Base-by-base conservation (phyloP, 352 stramenopile species). In the Pythium rhizo-oryzae region DNA sequence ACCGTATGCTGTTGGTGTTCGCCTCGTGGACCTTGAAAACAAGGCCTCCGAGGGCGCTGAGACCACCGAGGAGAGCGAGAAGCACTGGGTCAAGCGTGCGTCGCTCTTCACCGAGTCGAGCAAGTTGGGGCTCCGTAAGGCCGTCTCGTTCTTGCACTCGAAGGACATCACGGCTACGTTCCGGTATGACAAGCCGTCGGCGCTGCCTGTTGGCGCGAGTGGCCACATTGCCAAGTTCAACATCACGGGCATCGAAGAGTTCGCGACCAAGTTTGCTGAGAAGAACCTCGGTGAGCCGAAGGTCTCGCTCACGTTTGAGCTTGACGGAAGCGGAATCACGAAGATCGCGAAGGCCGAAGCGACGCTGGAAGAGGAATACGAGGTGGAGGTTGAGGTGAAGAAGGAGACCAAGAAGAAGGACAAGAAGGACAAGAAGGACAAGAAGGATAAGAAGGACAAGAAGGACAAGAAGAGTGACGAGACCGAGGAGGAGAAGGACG, bases 131-230 rank as follows among this genome's bases (percentile, higher is more conserved):
- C 75, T 92, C 4, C 97, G 97, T 71, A 98, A 98, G 78, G 96
- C 90, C 6, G 96, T 99, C 71, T 93, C 93, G n/a, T 98, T 99
- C 72, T 87, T 92, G 50, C 90, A 98, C 69, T 91, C 96, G 59
- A 78, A 84, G 44, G 93, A 99, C 73, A 77, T 99, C 30, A 82
- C 94, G 23, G 96, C 89, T 67, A 90, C 89, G 39, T 89, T 99
- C 53, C 87, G 92, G 41, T 99, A 99, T 77, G 89, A 97, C 69
- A 90, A 97, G 69, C 78, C 78, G 37, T 92, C 89, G 6, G 78
- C 81, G 33, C 75, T 98, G 24, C 93, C 94, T 23, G 72, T 65
- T 8, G 78, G 80, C 56, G 78, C 80, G 60, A 90, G 71, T 64
- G 63, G 82, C n/a, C 77, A 90, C n/a, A 92, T 99, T 70, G 85